These are phyloP conservation scores for Penicillium pancosmium DNA, from an alignment of 495 filamentous ascomycete genomes.

Conservation along the genomic window DNA sequence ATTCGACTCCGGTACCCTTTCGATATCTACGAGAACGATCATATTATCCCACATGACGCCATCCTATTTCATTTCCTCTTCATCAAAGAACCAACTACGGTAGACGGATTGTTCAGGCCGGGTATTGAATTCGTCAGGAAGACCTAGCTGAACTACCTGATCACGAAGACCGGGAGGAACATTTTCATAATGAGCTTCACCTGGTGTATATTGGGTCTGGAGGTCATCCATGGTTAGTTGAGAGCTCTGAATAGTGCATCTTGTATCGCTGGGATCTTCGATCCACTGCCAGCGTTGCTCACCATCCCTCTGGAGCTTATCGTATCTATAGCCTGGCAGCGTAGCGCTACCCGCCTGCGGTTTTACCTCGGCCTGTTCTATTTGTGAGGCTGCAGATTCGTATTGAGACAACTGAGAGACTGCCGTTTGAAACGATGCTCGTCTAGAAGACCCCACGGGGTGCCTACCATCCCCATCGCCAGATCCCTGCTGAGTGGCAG, in stretches of 20 bases:
- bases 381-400: neutral
- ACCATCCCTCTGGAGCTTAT: neutral
- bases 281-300: neutral
- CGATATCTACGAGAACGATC: neutral
- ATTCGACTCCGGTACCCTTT: neutral
- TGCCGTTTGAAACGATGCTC: neutral
- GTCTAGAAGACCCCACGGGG: too few relatives aligned
- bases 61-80: neutral
- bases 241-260: neutral
- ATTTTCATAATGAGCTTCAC: too few relatives aligned
- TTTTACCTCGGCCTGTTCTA: too few relatives aligned
- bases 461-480: too few relatives aligned
- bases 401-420: neutral
- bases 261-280: neutral
- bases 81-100: neutral
- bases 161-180: neutral
- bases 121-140: neutral
- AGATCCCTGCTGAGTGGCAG: too few relatives aligned
- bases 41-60: neutral
- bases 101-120: neutral
- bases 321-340: neutral
- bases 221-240: neutral
- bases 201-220: neutral
- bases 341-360: neutral
- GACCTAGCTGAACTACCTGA: neutral